phyloP scores from a whole-genome alignment of 148 eudicot species.

The Chenopodium album region DNA sequence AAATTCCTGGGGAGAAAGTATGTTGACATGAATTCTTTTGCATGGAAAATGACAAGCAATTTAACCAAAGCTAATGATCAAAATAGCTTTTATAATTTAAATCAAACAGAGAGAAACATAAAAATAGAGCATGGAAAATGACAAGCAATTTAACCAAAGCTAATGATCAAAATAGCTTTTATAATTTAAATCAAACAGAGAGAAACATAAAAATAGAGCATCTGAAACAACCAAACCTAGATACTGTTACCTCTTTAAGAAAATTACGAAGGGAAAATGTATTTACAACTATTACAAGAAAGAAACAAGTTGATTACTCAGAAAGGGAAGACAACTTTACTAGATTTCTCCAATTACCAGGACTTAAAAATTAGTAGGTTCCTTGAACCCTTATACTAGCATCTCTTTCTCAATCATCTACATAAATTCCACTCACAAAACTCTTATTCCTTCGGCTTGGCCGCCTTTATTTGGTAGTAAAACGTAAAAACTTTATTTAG shows the following conservation, averaged over 20 bases:
- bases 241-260: background rate
- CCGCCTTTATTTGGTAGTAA: background rate
- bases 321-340: no score
- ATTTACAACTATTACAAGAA: background rate
- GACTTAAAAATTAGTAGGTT: background rate
- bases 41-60: constrained; percentile 6
- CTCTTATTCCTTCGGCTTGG: background rate
- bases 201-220: background rate
- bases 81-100: background rate
- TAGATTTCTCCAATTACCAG: no score
- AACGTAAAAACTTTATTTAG: background rate
- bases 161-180: background rate
- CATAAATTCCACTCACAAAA: background rate
- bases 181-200: background rate
- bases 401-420: background rate
- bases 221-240: constrained; percentile 3
- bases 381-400: background rate
- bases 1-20: constrained; percentile 60
- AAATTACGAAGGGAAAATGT: background rate
- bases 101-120: background rate
- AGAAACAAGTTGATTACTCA: background rate
- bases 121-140: background rate
- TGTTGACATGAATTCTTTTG: constrained; percentile 7
- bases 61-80: background rate
- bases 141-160: background rate